Evolutionary conservation across 2,329 filamentous ascomycete species (phyloP).

Genomic region (Dendrostoma leiphaemia): DNA sequence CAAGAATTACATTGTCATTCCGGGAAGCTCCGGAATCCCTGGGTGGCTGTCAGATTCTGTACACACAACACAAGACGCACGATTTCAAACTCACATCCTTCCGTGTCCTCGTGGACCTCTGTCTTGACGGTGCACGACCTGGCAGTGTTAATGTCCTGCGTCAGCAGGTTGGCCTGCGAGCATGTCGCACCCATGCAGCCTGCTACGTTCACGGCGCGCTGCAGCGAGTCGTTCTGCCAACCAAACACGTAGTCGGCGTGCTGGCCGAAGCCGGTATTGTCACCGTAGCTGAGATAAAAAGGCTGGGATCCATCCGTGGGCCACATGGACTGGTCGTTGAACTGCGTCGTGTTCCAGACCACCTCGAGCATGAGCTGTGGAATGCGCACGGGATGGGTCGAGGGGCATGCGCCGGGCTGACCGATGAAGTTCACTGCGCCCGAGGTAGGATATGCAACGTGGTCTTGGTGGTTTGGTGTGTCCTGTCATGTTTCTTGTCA

Average conservation of each 20-base stretch:
- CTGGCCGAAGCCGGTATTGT: conserved; percentile 30
- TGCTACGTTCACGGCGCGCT: conserved; percentile 26
- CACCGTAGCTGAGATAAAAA: conserved; percentile 29
- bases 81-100: not conserved
- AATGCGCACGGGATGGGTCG: conserved; percentile 29
- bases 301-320: conserved; percentile 32
- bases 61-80: too few species aligned
- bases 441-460: conserved; percentile 36
- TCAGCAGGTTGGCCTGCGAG: not conserved
- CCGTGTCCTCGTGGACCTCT: not conserved
- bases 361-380: conserved; percentile 35
- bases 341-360: conserved; percentile 30
- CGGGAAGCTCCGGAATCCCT: not conserved
- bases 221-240: conserved; percentile 31
- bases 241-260: conserved; percentile 40
- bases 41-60: not conserved
- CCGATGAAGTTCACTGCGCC: not conserved
- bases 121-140: not conserved
- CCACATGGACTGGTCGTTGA: conserved; percentile 28
- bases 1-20: not conserved
- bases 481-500: conserved; percentile 25
- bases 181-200: not conserved
- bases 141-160: not conserved
- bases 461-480: conserved; percentile 43
- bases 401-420: not conserved